Evolutionary conservation across 306 rosid species (phyloP).

Genomic region (Ziziphus jujuba): DNA sequence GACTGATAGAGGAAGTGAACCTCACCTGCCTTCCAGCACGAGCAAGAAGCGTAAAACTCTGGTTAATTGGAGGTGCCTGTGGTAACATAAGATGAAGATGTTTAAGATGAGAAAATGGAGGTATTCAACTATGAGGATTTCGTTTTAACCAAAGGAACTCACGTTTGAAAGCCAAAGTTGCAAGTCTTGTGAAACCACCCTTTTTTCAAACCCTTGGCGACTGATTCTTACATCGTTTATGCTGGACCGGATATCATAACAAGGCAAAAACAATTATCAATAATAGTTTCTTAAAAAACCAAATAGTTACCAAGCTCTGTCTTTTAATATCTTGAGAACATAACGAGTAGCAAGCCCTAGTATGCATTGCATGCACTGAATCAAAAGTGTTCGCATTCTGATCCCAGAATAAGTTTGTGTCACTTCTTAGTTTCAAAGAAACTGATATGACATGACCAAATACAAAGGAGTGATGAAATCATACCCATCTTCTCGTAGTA

Average conservation of each 20-base stretch:
- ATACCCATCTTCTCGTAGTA: constrained; percentile 82
- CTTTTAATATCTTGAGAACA: too few species aligned
- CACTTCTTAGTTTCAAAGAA: background rate
- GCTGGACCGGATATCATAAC: constrained; percentile 43
- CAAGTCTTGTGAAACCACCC: constrained; percentile 94
- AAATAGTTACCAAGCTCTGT: background rate
- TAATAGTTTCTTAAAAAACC: background rate
- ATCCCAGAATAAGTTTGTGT: background rate
- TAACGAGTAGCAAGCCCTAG: too few species aligned
- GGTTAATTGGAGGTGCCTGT: constrained; percentile 74
- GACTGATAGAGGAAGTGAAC: background rate
- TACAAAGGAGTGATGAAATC: background rate
- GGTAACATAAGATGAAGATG: constrained; percentile 7
- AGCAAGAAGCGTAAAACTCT: constrained; percentile 81
- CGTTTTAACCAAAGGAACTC: constrained; percentile 31
- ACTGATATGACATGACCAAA: background rate
- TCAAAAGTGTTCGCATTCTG: background rate
- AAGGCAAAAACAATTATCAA: constrained; percentile 4
- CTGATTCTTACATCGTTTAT: constrained; percentile 63
- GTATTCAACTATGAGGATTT: background rate
- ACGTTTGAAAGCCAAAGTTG: constrained; percentile 91
- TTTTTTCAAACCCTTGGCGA: constrained; percentile 91
- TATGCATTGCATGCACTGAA: background rate
- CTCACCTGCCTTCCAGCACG: constrained; percentile 94
- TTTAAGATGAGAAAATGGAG: background rate